Conservation (phyloP, 345 rosid genomes). For the Raphanus raphanistrum region DNA sequence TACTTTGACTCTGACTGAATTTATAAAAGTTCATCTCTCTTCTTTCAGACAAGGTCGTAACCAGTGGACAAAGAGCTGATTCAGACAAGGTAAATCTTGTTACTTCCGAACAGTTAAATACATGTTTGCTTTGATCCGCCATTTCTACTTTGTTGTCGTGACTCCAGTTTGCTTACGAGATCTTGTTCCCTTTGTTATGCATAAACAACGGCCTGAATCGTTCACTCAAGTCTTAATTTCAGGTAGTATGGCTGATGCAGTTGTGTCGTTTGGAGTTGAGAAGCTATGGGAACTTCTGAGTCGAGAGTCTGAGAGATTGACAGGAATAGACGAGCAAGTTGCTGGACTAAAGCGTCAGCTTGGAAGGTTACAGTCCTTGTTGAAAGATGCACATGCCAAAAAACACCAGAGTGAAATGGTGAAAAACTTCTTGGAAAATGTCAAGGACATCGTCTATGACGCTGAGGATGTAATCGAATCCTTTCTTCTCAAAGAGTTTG, state of each 20-base stretch:
- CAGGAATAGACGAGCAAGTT: slow-evolving; percentile 6
- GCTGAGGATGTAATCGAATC: slow-evolving; percentile 37
- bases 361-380: slow-evolving; percentile 28
- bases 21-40: too few species aligned
- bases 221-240: too few species aligned
- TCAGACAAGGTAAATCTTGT: background rate
- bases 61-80: background rate
- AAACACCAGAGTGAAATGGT: background rate
- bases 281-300: slow-evolving; percentile 29
- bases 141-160: too few species aligned
- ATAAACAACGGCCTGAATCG: background rate
- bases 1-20: slow-evolving; percentile 2
- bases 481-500: slow-evolving; percentile 5
- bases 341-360: slow-evolving; percentile 21
- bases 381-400: slow-evolving; percentile 31
- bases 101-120: background rate
- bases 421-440: slow-evolving; percentile 30
- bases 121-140: too few species aligned
- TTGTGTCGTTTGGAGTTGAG: slow-evolving; percentile 15
- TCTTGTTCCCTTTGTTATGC: background rate
- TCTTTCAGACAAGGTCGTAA: background rate
- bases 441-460: slow-evolving; percentile 32
- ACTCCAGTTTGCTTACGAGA: background rate
- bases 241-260: background rate
- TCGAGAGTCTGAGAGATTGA: background rate